Percentiles rank a stretch among this genome's conserved stretches.
These are phyloP conservation scores for Fabrea salina DNA, from an alignment of 169 alveolate species.

Conservation along the genomic window DNA sequence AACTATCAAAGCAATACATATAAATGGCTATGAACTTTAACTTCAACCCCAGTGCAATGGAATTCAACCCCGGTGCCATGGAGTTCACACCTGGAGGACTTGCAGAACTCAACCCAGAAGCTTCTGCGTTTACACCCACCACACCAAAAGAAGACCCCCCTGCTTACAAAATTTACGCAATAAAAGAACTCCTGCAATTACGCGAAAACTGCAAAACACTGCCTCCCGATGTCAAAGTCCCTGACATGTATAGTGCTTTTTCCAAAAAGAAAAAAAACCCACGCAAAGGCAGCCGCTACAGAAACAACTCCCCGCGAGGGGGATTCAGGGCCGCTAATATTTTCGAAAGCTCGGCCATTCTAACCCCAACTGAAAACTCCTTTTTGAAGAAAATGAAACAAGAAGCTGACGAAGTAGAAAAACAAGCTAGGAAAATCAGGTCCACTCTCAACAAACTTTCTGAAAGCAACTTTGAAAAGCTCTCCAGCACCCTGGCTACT, in stretches of 20 bases:
- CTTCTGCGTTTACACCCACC: background rate
- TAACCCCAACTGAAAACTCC: conserved; percentile 15
- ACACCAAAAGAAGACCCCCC: background rate
- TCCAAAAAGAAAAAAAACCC: background rate
- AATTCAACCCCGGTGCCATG: background rate
- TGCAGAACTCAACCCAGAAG: background rate
- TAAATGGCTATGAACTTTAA: too few relatives aligned
- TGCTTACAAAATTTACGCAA: background rate
- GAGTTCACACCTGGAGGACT: background rate
- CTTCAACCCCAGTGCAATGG: too few relatives aligned
- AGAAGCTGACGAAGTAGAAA: conserved; percentile 23
- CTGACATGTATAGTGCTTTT: background rate
- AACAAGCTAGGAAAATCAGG: conserved; percentile 13
- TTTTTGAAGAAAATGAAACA: conserved; percentile 10
- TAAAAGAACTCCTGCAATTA: background rate
- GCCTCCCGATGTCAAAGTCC: background rate
- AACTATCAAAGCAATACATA: too few relatives aligned
- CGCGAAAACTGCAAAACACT: background rate
- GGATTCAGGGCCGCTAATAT: background rate
- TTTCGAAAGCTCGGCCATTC: background rate
- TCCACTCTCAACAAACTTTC: conserved; percentile 11
- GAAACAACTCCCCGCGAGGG: too few relatives aligned
- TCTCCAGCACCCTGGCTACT: background rate
- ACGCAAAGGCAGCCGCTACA: too few relatives aligned
- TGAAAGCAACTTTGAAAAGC: conserved; percentile 12